Base-by-base conservation (phyloP, 345 rosid genomes). In the Pugionium dolabratum region DNA sequence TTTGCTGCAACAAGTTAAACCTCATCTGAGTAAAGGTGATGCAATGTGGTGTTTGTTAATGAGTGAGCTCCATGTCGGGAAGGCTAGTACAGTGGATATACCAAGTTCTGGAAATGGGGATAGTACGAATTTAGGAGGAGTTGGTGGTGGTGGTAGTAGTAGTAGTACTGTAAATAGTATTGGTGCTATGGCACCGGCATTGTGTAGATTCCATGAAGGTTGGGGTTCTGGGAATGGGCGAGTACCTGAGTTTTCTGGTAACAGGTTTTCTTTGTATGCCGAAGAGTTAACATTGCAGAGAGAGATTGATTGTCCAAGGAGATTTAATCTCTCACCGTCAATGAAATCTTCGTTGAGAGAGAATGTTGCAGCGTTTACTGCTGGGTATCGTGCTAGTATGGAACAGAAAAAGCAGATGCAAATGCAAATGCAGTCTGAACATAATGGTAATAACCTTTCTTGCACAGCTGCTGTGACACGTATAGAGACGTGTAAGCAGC, bases 1-100 rank as follows among this genome's bases (percentile, higher is more conserved):
- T 79, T 77, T 93, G 90, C 64, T 93, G 87, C 94, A 85, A 62
- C 86, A 93, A 75, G 86, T 85, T 56, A 82, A 81, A 61, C 94
- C 98, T 6, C 83, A 78, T 66, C 58, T 93, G 83, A 90, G 86
- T 66, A 86, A 81, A 83, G 97, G 96, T 45, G 97, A 93, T 81
- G 98, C 96, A 9, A 83, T 87, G 98, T 90, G 96, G 97, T 93
- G 97, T 78, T 87, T 90, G 78, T 78, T 93, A 30, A 84, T 86
- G 90, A 86, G 90, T 73, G 96, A 93, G 75, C 94, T 93, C 48
- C 88, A 93, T 73, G 91, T 93, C 9, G 96, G 87, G 59, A 83
- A 81, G 59, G 96, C 98, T 6, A 83, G 85, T 73, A 54, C 80
- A 0, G 70, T 90, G 65, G 96, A 90, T 47, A 72, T 90, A 54